Evolutionary conservation across 169 alveolate genomes (phyloP), one percentile per base, ranked within the genome.

Genomic region (Babesia ovis): DNA sequence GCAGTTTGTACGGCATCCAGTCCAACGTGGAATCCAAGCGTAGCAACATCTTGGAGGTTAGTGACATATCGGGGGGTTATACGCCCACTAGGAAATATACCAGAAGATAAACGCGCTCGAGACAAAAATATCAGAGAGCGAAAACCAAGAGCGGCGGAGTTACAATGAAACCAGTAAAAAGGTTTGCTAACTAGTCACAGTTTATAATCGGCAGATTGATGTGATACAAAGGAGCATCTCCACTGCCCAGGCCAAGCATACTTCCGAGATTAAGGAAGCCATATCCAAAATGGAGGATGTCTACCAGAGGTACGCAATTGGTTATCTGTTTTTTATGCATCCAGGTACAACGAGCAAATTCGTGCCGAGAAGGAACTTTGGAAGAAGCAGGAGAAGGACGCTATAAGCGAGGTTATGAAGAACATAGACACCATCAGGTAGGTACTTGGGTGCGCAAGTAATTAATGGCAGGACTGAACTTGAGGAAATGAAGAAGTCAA

Each of bases 21-120:
- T 50, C 83, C 29, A 79, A 68, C 37, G 83, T 68, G 50, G 87
- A 79, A 29, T 43, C 67, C 20, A 79, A 79, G 66, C 37, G 87
- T 41, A 71, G 83, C 57, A 51, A 64, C 59, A 79, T 79, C 8
- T 54, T 79, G 34, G 87, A 79, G 69, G 87, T 79, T 25, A n/a
- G 48, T 3, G 2, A 4, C 23, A 0, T 18, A 8, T 32, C 12
- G 37, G 39, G 29, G 22, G 18, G 0, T 23, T 2, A 3, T 8
- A 32, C 1, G 18, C 16, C 6, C 0, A 1, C 3, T 27, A 79
- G 87, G 77, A 79, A 29, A 79, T 79, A 20, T 79, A 79, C 48
- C 77, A 68, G 42, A 79, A 79, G 61, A 68, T 79, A 0, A 79
- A 79, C 74, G 41, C 57, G 5, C 64, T 79, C 41, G 87, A 79